Evolutionary conservation across 371 early-diverging fungal species (phyloP), one percentile per base, ranked within the genome.

Genomic region (Mucor sp.): DNA sequence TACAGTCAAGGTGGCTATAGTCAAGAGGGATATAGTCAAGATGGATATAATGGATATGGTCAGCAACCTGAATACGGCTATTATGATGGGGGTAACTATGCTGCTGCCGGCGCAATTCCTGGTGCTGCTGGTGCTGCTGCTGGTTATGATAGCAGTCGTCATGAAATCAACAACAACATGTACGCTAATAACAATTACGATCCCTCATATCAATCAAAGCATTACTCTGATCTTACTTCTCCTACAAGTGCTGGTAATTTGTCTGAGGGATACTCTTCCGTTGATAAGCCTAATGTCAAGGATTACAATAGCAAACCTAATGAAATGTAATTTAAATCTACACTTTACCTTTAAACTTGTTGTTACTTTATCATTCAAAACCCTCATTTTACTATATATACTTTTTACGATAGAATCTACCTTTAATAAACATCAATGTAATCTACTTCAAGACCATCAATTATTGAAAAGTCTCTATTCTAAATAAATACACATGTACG

Each of bases 121-220:
- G 37, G 37, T 12, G 50, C 23, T 50, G 50, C 60, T 63, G 71
- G 68, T 25, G 37, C 14, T 12, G 50, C 23, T 50, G 50, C 60
- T 63, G 71, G 68, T 4, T 71, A 71, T 58, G 68, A 71, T 68
- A 68, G 48, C 32, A 48, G 47, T 17, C 41, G 60, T 32, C 69
- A 68, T 41, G 63, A 63, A 17, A 39, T 50, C 50, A 50, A 9
- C 50, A 7, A 32, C 35, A 23, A 48, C 15, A 62, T 37, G 37
- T 37, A 48, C 8, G 63, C 37, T 12, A 48, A 19, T 30, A 21
- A 62, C 47, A 48, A 41, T 14, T 60, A 60, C n/a, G 35, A 67
- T 17, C 28, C 30, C 15, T 4, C 25, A 14, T 53, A 63, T 32
- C 65, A 61, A 67, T 58, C 53, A n/a, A 35, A 32, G 11, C 41